Evolutionary conservation across 1,139 yeast genomes (phyloP).

Genomic region (Saccharomyces hybrid): DNA sequence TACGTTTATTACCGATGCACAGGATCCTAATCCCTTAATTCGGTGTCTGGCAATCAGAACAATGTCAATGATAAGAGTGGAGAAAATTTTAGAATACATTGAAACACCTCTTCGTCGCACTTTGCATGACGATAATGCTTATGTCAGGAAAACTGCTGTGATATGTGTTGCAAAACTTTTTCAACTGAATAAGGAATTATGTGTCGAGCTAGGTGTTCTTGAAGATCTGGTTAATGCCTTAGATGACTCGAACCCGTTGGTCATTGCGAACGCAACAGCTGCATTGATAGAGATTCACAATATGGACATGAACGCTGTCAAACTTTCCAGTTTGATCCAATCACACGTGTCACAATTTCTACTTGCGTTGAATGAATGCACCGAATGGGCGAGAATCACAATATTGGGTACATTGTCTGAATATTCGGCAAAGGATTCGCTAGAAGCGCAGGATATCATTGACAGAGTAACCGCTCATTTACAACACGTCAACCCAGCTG

Average conservation of each 20-base stretch:
- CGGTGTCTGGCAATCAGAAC: conserved; percentile 95
- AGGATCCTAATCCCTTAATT: conserved; percentile 93
- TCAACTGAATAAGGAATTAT: conserved; percentile 73
- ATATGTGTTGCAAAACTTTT: conserved; percentile 93
- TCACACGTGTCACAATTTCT: conserved; percentile 45
- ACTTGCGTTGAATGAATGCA: conserved; percentile 87
- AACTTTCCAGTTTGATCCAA: conserved; percentile 29
- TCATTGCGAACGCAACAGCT: conserved; percentile 85
- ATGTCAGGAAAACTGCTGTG: conserved; percentile 96
- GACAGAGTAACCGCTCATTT: conserved; percentile 92
- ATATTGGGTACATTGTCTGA: conserved; percentile 76
- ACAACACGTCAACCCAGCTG: conserved; percentile 96
- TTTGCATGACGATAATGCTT: conserved; percentile 87
- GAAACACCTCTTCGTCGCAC: conserved; percentile 84
- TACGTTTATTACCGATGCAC: conserved; percentile 93
- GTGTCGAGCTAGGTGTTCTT: conserved; percentile 82
- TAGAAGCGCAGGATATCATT: conserved; percentile 78
- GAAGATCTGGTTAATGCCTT: conserved; percentile 61
- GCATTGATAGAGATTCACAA: conserved; percentile 79
- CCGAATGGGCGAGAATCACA: conserved; percentile 98
- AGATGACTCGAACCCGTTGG: conserved; percentile 92
- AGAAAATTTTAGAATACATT: conserved; percentile 90
- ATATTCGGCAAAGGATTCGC: conserved; percentile 46
- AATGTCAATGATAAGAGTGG: conserved; percentile 97
- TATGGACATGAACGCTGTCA: conserved; percentile 45